Evolutionary conservation across 768 basidiomycete species (phyloP), one percentile per base, ranked within the genome.

Genomic region (Hebeloma cylindrosporum): DNA sequence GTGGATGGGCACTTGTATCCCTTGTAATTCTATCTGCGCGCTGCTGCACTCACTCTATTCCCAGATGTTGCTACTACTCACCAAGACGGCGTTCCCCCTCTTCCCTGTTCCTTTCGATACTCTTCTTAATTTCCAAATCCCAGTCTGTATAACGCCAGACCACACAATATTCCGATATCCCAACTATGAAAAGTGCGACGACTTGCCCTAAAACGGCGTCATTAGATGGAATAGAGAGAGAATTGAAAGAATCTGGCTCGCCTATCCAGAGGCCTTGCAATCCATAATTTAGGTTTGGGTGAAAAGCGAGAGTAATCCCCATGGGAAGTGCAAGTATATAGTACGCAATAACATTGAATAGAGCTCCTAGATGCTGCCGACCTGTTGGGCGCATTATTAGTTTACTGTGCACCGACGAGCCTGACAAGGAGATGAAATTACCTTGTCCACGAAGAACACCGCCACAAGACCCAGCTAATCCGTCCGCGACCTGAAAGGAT

Each of bases 251-350:
- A 61, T 51, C 45, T 3, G 75, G 3, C 46, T 66, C 58, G 60
- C 90, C 92, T 37, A 87, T 77, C 92, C 92, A 94, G 8, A 94
- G 71, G 10, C 92, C 92, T 35, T 73, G 67, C 11, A 93, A 71
- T 1, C 73, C 82, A 14, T 70, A 58, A 29, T 55, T 27, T 46
- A 69, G 69, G 14, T 61, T 57, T 3, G 58, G 53, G 54, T 72
- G 70, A 62, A 91, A 90, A 4, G 86, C 74, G 9, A 93, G 75
- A 51, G 77, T 82, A 37, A 91, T 70, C 6, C 88, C 91, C 45
- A 89, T 69, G 0, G 91, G 89, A 20, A 92, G 77, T 20, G 89
- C 86, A 62, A 91, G 65, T 26, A 82, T 63, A 55, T 92, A 93
- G 64, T 92, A 92, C 1, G 85, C 85, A 11, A 85, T 63, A 18